These are phyloP conservation scores for Plasmopara halstedii DNA, from an alignment of 352 stramenopile genomes.

Conservation along the genomic window DNA sequence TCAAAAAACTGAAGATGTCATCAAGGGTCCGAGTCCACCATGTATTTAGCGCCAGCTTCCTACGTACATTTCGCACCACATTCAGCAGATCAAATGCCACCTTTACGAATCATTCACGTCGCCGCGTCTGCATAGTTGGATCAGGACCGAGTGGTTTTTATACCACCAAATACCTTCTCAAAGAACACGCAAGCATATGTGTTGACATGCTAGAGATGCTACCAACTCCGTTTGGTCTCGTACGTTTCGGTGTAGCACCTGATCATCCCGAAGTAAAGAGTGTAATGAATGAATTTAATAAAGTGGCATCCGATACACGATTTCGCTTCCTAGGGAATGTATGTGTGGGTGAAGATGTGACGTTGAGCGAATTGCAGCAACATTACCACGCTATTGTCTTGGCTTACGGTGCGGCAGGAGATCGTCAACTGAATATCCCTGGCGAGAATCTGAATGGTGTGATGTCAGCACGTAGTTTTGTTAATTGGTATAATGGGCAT, in stretches of 20 bases:
- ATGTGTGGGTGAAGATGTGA: constrained; percentile 79
- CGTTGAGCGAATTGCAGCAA: constrained; percentile 77
- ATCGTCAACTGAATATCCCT: constrained; percentile 81
- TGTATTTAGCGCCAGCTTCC: no score
- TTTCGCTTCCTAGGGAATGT: constrained; percentile 91
- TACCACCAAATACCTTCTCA: constrained; percentile 92
- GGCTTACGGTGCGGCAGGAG: constrained; percentile 92
- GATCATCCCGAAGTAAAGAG: constrained; percentile 99
- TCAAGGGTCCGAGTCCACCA: no score
- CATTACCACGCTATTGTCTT: constrained; percentile 94
- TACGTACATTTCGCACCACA: no score
- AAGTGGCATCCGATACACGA: constrained; percentile 69
- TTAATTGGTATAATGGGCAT: constrained; percentile 99
- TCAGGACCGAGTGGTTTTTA: constrained; percentile 90
- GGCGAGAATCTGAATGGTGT: constrained; percentile 76
- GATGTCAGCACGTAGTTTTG: constrained; percentile 89
- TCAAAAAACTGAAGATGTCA: no score
- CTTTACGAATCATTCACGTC: no score
- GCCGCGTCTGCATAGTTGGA: constrained; percentile 85
- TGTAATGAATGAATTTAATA: constrained; percentile 95
- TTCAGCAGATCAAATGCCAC: no score
- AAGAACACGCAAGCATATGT: constrained; percentile 42
- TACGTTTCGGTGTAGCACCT: constrained; percentile 94
- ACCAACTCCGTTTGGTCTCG: constrained; percentile 93
- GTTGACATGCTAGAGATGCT: constrained; percentile 93